Evolutionary conservation across 306 rosid genomes (phyloP).

Genomic region (Pyrus betulifolia): DNA sequence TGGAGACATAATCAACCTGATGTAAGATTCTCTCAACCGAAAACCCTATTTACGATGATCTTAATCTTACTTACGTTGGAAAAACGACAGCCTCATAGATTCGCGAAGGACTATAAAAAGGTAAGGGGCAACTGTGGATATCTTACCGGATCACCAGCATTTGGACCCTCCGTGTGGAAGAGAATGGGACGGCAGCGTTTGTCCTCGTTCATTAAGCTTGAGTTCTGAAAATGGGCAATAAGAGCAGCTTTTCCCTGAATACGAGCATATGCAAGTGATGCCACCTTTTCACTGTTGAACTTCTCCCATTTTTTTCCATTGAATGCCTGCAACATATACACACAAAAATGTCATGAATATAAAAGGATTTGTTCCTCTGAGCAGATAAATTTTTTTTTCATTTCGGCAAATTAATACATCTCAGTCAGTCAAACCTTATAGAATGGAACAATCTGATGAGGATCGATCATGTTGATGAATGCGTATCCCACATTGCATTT

Average conservation of each 20-base stretch:
- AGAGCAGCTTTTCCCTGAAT: conserved; percentile 84
- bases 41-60: not conserved
- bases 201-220: conserved; percentile 78
- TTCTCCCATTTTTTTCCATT: conserved; percentile 89
- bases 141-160: conserved; percentile 77
- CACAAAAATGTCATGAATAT: not conserved
- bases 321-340: conserved; percentile 50
- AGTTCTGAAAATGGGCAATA: conserved; percentile 78
- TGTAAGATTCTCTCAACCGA: not conserved
- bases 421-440: conserved; percentile 44
- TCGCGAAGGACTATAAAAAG: not conserved
- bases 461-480: conserved; percentile 80
- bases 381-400: not conserved
- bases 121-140: not conserved
- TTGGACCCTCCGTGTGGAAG: conserved; percentile 79
- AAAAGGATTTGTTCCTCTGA: not conserved
- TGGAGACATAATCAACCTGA: too few relatives aligned
- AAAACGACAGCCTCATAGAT: too few relatives aligned
- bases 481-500: conserved; percentile 93
- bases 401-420: not conserved
- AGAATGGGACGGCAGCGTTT: conserved; percentile 88
- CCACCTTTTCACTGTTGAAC: conserved; percentile 91
- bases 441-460: conserved; percentile 69
- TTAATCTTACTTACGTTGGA: too few relatives aligned
- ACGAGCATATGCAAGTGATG: conserved; percentile 77